Percentiles rank a stretch among this genome's conserved stretches.
These are phyloP conservation scores for Corrigiola litoralis DNA, from an alignment of 179 eudicot species.

Conservation along the genomic window DNA sequence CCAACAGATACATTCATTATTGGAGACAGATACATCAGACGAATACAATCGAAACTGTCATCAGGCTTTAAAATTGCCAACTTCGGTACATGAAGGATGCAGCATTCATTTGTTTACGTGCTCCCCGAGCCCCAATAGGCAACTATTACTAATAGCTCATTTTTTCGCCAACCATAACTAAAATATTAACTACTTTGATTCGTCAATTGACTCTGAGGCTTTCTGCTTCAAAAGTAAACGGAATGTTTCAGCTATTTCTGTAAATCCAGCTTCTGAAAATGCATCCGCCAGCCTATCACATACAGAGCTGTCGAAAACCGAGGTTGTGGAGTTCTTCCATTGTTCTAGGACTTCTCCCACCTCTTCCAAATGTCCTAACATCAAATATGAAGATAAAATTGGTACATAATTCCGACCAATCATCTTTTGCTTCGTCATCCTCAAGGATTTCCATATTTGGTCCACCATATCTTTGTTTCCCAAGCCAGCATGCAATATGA, in stretches of 20 bases:
- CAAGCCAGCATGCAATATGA: conserved; percentile 64
- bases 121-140: background rate
- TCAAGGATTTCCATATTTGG: conserved; percentile 82
- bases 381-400: conserved; percentile 65
- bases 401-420: conserved; percentile 70
- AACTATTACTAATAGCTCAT: background rate
- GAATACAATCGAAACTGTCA: conserved; percentile 4
- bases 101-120: background rate
- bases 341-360: conserved; percentile 64
- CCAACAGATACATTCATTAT: background rate
- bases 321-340: conserved; percentile 61
- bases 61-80: background rate
- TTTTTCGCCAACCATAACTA: background rate
- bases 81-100: background rate
- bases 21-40: background rate
- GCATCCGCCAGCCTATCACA: conserved; percentile 55
- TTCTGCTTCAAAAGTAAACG: conserved; percentile 39
- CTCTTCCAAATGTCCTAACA: conserved; percentile 67
- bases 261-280: conserved; percentile 54
- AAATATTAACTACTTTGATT: conserved; percentile 7
- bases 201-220: conserved; percentile 14
- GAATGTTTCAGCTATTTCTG: conserved; percentile 47
- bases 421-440: conserved; percentile 76
- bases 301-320: conserved; percentile 43
- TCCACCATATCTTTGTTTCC: conserved; percentile 72